Percentiles rank a stretch among this genome's conserved stretches.
These are phyloP conservation scores for Xylariaceae sp. DNA, from an alignment of 2,329 filamentous ascomycete genomes.

Conservation along the genomic window DNA sequence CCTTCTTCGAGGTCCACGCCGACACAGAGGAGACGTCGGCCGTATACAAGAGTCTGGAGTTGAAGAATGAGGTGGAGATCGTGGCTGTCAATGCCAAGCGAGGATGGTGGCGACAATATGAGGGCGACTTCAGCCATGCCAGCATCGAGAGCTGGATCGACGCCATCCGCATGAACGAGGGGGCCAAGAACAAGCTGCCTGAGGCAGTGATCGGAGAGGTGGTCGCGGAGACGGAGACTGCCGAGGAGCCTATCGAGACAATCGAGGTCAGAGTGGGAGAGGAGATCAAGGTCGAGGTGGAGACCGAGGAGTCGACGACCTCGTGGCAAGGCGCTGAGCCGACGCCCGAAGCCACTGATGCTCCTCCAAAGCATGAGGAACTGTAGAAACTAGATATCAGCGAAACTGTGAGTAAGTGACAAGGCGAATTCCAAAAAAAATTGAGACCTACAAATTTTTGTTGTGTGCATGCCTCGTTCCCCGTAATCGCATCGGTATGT, in stretches of 20 bases:
- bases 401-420: neutral
- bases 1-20: constrained; percentile 71
- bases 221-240: constrained; percentile 30
- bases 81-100: constrained; percentile 82
- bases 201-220: constrained; percentile 50
- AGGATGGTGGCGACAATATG: constrained; percentile 78
- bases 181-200: constrained; percentile 71
- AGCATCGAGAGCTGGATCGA: constrained; percentile 85
- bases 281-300: constrained; percentile 30
- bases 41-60: constrained; percentile 58
- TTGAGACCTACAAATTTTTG: constrained; percentile 8
- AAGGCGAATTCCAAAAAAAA: neutral
- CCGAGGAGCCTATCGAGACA: constrained; percentile 40
- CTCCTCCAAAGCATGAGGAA: constrained; percentile 43
- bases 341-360: constrained; percentile 32
- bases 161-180: constrained; percentile 83
- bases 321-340: constrained; percentile 32
- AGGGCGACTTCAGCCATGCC: constrained; percentile 54
- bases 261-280: constrained; percentile 38
- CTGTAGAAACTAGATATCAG: constrained; percentile 34
- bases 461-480: neutral
- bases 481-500: neutral
- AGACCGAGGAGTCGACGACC: constrained; percentile 23
- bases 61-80: constrained; percentile 62
- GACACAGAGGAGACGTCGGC: constrained; percentile 53